Conservation (phyloP, 2,329 filamentous ascomycete genomes). For the Daldinia eschscholtzii region DNA sequence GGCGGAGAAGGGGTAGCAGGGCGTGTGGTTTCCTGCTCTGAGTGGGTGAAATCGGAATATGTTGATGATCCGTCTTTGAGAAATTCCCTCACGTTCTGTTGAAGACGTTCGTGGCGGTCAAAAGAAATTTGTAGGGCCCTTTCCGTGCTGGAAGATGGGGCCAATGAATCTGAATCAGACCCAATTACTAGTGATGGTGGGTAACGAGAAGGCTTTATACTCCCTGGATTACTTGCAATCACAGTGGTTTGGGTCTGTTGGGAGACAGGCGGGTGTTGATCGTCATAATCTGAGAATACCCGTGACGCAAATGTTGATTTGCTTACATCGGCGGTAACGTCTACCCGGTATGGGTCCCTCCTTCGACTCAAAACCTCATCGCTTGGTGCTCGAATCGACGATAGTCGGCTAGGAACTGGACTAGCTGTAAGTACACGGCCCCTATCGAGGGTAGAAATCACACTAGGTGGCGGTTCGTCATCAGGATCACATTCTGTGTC, state of each 20-base stretch:
- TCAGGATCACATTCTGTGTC: conserved; percentile 38
- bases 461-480: conserved; percentile 40
- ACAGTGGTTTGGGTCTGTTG: conserved; percentile 55
- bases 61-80: conserved; percentile 18
- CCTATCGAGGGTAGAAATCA: conserved; percentile 46
- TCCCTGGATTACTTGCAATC: conserved; percentile 47
- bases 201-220: conserved; percentile 33
- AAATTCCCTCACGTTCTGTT: conserved; percentile 27
- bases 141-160: conserved; percentile 47
- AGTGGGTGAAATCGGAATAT: conserved; percentile 31
- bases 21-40: conserved; percentile 21
- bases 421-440: conserved; percentile 39
- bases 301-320: conserved; percentile 51
- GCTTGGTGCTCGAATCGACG: conserved; percentile 23
- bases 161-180: conserved; percentile 43
- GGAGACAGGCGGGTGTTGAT: conserved; percentile 37
- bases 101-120: conserved; percentile 22
- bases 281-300: conserved; percentile 53
- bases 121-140: conserved; percentile 44
- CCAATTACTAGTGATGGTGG: conserved; percentile 8
- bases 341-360: conserved; percentile 35
- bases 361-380: conserved; percentile 17
- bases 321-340: conserved; percentile 52
- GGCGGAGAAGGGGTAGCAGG: conserved; percentile 3
- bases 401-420: conserved; percentile 35